A percentile compares a stretch with the other conserved stretches of the same genome.
phyloP scores from a whole-genome alignment of 2,329 filamentous ascomycete genomes.

The Zymoseptoria ardabiliae region DNA sequence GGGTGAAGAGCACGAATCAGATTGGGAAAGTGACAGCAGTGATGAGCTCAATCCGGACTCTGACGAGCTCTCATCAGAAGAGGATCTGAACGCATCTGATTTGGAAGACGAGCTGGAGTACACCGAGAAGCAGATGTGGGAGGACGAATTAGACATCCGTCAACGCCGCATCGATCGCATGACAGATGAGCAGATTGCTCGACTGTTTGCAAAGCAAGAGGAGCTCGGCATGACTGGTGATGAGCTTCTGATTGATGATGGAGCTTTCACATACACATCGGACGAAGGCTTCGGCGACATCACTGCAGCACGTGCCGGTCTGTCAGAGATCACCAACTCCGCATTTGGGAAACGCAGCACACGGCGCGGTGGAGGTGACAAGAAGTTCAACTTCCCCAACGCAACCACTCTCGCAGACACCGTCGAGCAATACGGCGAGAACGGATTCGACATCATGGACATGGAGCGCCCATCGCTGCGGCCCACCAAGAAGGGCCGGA shows the following conservation, averaged over 20 bases:
- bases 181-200: constrained; percentile 57
- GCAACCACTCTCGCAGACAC: constrained; percentile 52
- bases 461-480: constrained; percentile 63
- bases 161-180: constrained; percentile 34
- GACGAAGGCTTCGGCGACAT: constrained; percentile 25
- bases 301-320: constrained; percentile 24
- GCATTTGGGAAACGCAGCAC: constrained; percentile 16
- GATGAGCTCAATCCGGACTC: constrained; percentile 20
- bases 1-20: constrained; percentile 7
- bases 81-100: constrained; percentile 32
- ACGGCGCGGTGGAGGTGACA: constrained; percentile 17
- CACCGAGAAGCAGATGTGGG: constrained; percentile 28
- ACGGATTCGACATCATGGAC: constrained; percentile 80
- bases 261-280: constrained; percentile 9
- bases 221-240: constrained; percentile 55
- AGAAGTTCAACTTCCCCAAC: constrained; percentile 41
- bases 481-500: constrained; percentile 57
- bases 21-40: constrained; percentile 16
- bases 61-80: constrained; percentile 27
- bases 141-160: constrained; percentile 37
- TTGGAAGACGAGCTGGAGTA: constrained; percentile 29
- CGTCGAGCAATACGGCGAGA: constrained; percentile 57
- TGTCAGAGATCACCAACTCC: constrained; percentile 22
- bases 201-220: constrained; percentile 54
- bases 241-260: constrained; percentile 49